Base-by-base conservation (phyloP, 1,284 basidiomycete genomes). In the Mycosarcoma maydis region DNA sequence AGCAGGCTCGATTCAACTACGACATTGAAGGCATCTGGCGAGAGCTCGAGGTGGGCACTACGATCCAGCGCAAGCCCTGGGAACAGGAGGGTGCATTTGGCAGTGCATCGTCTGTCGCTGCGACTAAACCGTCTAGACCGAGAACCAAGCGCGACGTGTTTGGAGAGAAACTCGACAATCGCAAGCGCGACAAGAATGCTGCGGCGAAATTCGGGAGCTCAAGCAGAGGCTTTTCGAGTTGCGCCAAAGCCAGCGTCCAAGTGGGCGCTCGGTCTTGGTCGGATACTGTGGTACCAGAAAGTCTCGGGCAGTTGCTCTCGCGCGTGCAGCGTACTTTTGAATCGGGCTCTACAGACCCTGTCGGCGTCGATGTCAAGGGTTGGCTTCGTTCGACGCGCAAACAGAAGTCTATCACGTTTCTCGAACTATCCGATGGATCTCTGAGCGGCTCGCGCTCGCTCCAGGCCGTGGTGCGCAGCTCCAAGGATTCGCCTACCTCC, bases 11-110 rank as follows among this genome's bases (percentile, higher is more conserved):
- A 9, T 73, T 55, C 36, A 72, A 62, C 13, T 80, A 76, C 50
- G 76, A 78, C 39, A 61, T 80, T 13, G 77, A 78, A 43, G 75
- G 75, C 30, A 57, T 76, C 34, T 76, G 75, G 74, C 59, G 70
- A 17, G 61, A 73, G 39, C 48, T 66, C 20, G 62, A 72, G 38
- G 62, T 47, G 3, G 62, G 58, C 4, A 48, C 37, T 13, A 19
- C 37, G 0, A 30, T 43, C 2, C 48, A 54, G 23, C 45, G 50
- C 30, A 62, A 61, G 33, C 65, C 65, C 1, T 68, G 65, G 65
- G 59, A 69, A 40, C 39, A 58, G 1, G 38, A 47, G 16, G 17
- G 32, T 14, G 29, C 23, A 4, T 38, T 44, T 29, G 47, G 24
- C 4, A 24, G 22, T 17, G 29, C 24, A 5, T 38, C 42, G 5